These are phyloP conservation scores for Metschnikowia amazonensis DNA, from an alignment of 805 yeast genomes.

Conservation along the genomic window DNA sequence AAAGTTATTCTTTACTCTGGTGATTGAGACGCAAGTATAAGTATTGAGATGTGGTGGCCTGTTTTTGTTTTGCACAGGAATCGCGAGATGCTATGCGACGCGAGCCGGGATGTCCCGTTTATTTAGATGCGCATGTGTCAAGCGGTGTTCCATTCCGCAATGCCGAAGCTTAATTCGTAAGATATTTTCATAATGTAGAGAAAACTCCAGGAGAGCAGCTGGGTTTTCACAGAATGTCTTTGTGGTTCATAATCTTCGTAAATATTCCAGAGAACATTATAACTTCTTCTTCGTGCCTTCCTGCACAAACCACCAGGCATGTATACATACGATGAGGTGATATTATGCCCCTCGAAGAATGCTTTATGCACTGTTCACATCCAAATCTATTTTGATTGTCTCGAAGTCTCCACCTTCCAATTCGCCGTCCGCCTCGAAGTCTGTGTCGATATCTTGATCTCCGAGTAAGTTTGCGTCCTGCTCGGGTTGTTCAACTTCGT, in stretches of 20 bases:
- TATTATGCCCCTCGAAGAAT: no score
- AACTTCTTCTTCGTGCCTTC: neutral
- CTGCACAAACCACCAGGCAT: neutral
- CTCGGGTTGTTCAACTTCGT: constrained; percentile 15
- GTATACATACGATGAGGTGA: neutral
- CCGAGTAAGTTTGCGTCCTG: constrained; percentile 16
- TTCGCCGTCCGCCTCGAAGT: constrained; percentile 18
- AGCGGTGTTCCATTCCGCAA: neutral
- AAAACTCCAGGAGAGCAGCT: no score
- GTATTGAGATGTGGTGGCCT: constrained; percentile 4
- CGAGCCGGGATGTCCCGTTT: neutral
- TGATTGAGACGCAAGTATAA: neutral
- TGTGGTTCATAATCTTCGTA: no score
- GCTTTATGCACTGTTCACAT: constrained; percentile 10
- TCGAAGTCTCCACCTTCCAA: constrained; percentile 18
- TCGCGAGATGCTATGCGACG: constrained; percentile 4
- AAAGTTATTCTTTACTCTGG: neutral
- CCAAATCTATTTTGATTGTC: constrained; percentile 17
- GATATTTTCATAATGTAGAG: neutral
- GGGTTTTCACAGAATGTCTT: no score
- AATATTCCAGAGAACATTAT: no score
- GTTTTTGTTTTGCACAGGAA: constrained; percentile 6
- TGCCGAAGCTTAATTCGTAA: neutral
- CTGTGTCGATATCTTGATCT: constrained; percentile 19
- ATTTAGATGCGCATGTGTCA: neutral